A percentile compares a stretch with the other conserved stretches of the same genome.
Conservation (phyloP, 768 basidiomycete species). For the Xerocomellus chrysenteron region DNA sequence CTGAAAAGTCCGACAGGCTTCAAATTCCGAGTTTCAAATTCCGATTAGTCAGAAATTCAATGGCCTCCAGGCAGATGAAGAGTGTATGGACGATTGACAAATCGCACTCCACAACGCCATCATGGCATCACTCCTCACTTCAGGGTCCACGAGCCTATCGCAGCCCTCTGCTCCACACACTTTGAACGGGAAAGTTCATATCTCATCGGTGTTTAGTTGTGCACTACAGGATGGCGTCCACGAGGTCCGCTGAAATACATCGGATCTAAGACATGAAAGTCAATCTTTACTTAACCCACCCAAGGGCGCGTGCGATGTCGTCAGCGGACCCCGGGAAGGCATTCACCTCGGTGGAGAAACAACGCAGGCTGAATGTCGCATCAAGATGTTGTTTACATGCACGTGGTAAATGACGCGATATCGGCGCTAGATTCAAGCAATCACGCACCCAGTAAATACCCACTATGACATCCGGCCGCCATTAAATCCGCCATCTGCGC, state of each 20-base stretch:
- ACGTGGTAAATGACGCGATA: slow-evolving; percentile 5
- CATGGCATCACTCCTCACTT: not conserved
- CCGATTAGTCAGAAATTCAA: no score
- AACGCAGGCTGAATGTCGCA: not conserved
- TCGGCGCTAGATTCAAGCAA: slow-evolving; percentile 1
- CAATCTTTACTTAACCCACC: slow-evolving; percentile 5
- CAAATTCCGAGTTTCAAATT: no score
- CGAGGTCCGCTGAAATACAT: slow-evolving; percentile 2
- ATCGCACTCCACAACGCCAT: not conserved
- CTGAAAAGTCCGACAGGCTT: no score
- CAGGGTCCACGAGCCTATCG: not conserved
- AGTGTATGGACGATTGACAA: not conserved
- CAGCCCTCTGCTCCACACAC: not conserved
- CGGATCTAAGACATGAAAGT: slow-evolving; percentile 13
- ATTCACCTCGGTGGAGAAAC: not conserved
- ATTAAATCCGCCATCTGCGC: slow-evolving; percentile 37
- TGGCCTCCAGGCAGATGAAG: not conserved
- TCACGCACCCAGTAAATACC: slow-evolving; percentile 4
- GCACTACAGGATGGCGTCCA: slow-evolving; percentile 1
- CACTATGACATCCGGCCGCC: slow-evolving; percentile 34
- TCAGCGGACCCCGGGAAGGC: not conserved
- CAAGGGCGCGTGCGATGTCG: not conserved
- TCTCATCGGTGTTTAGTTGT: slow-evolving; percentile 1
- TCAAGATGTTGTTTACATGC: slow-evolving; percentile 3
- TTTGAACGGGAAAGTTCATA: not conserved